Evolutionary conservation across 2,329 filamentous ascomycete genomes (phyloP).

Genomic region (Ascochyta viciae-villosae): DNA sequence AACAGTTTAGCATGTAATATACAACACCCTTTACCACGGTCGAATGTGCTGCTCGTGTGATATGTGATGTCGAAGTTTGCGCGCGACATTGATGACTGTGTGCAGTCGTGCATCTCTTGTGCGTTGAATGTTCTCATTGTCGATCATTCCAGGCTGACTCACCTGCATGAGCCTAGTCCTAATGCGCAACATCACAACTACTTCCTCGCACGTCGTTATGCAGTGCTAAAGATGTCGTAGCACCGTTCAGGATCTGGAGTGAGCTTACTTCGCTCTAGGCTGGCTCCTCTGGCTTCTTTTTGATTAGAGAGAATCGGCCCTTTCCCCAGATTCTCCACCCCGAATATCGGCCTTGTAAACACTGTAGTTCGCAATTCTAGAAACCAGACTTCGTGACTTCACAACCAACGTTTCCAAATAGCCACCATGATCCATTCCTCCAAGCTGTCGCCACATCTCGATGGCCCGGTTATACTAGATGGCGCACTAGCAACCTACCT

Average conservation of each 20-base stretch:
- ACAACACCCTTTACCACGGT: slow-evolving; percentile 29
- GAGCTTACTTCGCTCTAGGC: neutral
- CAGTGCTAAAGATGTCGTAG: neutral
- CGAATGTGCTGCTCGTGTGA: neutral
- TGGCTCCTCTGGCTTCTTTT: neutral
- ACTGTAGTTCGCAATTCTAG: neutral
- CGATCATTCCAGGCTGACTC: neutral
- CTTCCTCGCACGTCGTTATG: neutral
- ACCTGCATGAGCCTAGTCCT: neutral
- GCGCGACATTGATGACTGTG: neutral
- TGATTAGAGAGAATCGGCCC: slow-evolving; percentile 2
- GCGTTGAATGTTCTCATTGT: neutral
- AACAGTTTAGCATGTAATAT: slow-evolving; percentile 36
- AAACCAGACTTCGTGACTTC: neutral
- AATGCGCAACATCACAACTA: neutral
- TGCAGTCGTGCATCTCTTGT: neutral
- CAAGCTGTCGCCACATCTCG: slow-evolving; percentile 29
- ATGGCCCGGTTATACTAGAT: slow-evolving; percentile 51
- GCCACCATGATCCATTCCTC: slow-evolving; percentile 1
- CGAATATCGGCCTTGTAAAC: slow-evolving; percentile 13
- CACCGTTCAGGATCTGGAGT: neutral
- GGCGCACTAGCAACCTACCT: slow-evolving; percentile 58
- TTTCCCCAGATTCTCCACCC: slow-evolving; percentile 13
- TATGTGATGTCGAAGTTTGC: neutral
- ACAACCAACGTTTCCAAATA: neutral